phyloP scores from a whole-genome alignment of 1,139 yeast genomes.

The Yarrowia galli region DNA sequence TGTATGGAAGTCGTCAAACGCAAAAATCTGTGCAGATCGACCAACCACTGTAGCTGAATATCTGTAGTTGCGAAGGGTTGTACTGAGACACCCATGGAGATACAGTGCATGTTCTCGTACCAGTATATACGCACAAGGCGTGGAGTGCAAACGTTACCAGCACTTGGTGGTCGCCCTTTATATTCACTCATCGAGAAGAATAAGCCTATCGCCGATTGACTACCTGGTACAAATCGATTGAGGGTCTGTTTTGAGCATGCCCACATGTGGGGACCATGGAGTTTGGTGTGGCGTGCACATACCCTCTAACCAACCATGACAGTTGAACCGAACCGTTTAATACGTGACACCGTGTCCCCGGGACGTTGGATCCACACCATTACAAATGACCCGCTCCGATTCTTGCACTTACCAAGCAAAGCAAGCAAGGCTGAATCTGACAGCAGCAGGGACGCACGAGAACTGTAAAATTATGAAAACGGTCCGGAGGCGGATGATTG shows the following conservation, averaged over 20 bases:
- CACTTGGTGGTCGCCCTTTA: neutral
- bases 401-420: slow-evolving; percentile 14
- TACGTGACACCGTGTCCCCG: neutral
- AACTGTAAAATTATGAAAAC: slow-evolving; percentile 6
- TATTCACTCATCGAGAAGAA: slow-evolving; percentile 15
- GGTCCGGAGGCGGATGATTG: slow-evolving; percentile 33
- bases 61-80: neutral
- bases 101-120: neutral
- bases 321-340: neutral
- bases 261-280: too few species aligned
- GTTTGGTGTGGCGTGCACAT: too few species aligned
- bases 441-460: slow-evolving; percentile 14
- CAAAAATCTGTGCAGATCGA: neutral
- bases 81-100: slow-evolving; percentile 1
- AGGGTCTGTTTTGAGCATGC: too few species aligned
- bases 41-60: neutral
- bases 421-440: slow-evolving; percentile 30
- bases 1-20: too few species aligned
- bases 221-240: neutral
- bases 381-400: slow-evolving; percentile 14
- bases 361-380: neutral
- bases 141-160: neutral
- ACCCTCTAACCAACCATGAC: neutral
- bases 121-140: neutral
- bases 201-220: slow-evolving; percentile 15